phyloP scores from a whole-genome alignment of 2,329 filamentous ascomycete genomes.

The Lithohypha guttulata region DNA sequence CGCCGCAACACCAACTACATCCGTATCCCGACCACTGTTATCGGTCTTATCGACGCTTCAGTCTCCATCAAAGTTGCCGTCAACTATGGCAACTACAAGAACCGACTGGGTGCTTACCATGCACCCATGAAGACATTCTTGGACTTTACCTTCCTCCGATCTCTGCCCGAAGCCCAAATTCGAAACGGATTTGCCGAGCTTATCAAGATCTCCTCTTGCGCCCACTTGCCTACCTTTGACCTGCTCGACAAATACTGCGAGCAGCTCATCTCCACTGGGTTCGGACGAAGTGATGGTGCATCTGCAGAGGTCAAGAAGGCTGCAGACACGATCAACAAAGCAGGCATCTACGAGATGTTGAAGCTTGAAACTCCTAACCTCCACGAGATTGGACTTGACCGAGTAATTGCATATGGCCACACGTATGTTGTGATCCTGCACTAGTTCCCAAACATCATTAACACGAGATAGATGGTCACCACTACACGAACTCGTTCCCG shows the following conservation, averaged over 20 bases:
- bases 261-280: constrained; percentile 53
- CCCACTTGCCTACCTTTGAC: constrained; percentile 55
- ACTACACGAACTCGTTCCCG: constrained; percentile 58
- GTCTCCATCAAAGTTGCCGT: constrained; percentile 71
- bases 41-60: constrained; percentile 63
- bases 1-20: constrained; percentile 64
- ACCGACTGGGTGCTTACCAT: constrained; percentile 62
- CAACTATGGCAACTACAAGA: constrained; percentile 68
- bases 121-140: constrained; percentile 62
- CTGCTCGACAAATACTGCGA: constrained; percentile 60
- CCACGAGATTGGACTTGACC: constrained; percentile 60
- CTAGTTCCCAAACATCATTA: constrained; percentile 2
- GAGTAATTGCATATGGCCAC: constrained; percentile 64
- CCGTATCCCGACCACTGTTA: constrained; percentile 62
- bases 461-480: constrained; percentile 50
- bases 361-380: constrained; percentile 63
- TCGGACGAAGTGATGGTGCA: constrained; percentile 51
- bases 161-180: constrained; percentile 56
- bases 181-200: constrained; percentile 64
- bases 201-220: constrained; percentile 65
- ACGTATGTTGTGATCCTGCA: constrained; percentile 38
- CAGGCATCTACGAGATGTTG: constrained; percentile 61
- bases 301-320: constrained; percentile 46
- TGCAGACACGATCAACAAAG: constrained; percentile 57
- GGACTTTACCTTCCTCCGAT: constrained; percentile 62